Conservation (phyloP, 1,284 basidiomycete genomes). For the Papiliotrema laurentii region DNA sequence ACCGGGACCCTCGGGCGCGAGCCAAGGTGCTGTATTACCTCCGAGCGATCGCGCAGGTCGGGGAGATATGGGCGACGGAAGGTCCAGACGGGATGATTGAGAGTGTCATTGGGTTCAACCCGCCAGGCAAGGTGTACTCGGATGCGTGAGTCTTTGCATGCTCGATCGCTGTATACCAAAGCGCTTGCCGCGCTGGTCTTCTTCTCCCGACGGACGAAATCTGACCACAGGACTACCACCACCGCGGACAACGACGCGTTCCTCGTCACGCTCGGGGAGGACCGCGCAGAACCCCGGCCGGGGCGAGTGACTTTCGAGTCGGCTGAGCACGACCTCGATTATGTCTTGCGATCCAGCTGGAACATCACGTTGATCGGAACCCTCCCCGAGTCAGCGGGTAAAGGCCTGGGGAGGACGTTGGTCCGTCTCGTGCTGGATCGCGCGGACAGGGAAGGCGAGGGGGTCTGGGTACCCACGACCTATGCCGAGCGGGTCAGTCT, state of each 20-base stretch:
- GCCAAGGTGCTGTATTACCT: not conserved
- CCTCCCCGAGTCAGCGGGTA: not conserved
- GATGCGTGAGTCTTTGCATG: not conserved
- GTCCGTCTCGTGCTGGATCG: not conserved
- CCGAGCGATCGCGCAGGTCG: not conserved
- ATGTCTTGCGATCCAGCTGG: not conserved
- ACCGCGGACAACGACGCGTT: not conserved
- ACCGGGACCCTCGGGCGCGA: not conserved
- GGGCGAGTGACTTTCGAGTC: not conserved
- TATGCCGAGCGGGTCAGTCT: not conserved
- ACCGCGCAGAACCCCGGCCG: not conserved
- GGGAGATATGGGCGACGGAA: not conserved
- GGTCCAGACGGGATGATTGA: not conserved
- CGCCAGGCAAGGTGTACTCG: not conserved
- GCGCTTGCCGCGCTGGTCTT: too few species aligned
- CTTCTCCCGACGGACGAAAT: not conserved
- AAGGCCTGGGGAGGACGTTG: constrained; percentile 1
- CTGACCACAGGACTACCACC: not conserved
- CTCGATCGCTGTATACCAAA: not conserved
- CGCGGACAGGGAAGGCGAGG: not conserved
- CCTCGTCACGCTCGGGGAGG: not conserved
- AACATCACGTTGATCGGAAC: constrained; percentile 2
- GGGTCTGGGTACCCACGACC: not conserved
- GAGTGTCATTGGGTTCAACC: not conserved
- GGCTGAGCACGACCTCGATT: not conserved